Evolutionary conservation across 139 green algal species (phyloP).

Genomic region (Chlorella sp.): DNA sequence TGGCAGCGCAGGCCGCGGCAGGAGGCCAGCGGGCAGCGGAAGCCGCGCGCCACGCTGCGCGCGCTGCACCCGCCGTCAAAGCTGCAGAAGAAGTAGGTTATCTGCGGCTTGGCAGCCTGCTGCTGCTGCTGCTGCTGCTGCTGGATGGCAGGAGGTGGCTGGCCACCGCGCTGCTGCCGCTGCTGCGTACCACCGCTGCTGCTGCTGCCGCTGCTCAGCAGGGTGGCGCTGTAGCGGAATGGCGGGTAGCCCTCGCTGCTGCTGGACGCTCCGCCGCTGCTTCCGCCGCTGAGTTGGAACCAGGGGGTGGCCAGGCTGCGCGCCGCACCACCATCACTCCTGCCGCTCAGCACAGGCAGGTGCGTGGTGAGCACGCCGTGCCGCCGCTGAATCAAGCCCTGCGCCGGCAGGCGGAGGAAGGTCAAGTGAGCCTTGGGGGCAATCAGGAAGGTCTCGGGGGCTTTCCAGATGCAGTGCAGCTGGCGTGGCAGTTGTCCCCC

Average conservation of each 20-base stretch:
- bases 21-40: neutral
- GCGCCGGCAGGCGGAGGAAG: too few relatives aligned
- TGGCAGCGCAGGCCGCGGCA: conserved; percentile 26
- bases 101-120: neutral
- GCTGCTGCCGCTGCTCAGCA: too few relatives aligned
- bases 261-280: too few relatives aligned
- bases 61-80: neutral
- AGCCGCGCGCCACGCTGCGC: neutral
- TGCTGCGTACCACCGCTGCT: too few relatives aligned
- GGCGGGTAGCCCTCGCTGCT: too few relatives aligned
- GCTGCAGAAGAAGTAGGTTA: conserved; percentile 4
- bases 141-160: too few relatives aligned
- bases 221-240: too few relatives aligned
- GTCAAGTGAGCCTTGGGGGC: too few relatives aligned
- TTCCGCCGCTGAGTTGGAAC: neutral
- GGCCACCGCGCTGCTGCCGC: too few relatives aligned
- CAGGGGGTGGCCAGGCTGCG: neutral
- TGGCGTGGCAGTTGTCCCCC: neutral
- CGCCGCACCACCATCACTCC: too few relatives aligned
- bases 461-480: too few relatives aligned
- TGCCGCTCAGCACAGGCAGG: neutral
- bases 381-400: neutral
- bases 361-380: neutral
- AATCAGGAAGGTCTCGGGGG: too few relatives aligned
- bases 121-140: neutral